Conservation (phyloP, 495 filamentous ascomycete species). For the Hypoxylon crocopeplum region DNA sequence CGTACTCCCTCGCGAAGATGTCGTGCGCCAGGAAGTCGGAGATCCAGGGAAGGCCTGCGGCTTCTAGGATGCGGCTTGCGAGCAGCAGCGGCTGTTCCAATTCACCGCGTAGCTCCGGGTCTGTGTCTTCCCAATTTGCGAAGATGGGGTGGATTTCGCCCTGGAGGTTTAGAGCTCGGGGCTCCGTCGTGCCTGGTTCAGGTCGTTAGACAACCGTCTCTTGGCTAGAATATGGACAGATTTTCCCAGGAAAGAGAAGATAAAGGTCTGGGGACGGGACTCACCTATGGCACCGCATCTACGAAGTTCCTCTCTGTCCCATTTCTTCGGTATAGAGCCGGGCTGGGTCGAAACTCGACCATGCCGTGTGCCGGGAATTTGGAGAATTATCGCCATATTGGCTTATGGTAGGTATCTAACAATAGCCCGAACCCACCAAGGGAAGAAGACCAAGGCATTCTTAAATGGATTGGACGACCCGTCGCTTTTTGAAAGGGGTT, state of each 20-base stretch:
- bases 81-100: conserved; percentile 44
- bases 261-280: not conserved
- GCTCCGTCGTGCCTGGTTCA: conserved; percentile 14
- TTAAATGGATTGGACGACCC: conserved; percentile 1
- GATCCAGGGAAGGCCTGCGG: conserved; percentile 43
- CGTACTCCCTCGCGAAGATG: conserved; percentile 42
- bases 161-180: conserved; percentile 21
- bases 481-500: conserved; percentile 1
- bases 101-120: conserved; percentile 28
- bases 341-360: conserved; percentile 21
- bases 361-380: conserved; percentile 6
- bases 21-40: conserved; percentile 48
- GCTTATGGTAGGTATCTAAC: not conserved
- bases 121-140: conserved; percentile 35
- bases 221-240: not conserved
- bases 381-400: conserved; percentile 22
- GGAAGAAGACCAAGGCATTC: too few relatives aligned
- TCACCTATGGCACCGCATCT: conserved; percentile 44
- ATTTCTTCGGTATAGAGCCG: conserved; percentile 39
- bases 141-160: conserved; percentile 45
- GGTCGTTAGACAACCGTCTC: conserved; percentile 1
- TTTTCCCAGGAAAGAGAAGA: not conserved
- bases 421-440: too few relatives aligned
- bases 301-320: conserved; percentile 40
- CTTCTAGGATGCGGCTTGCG: conserved; percentile 44